phyloP scores from a whole-genome alignment of 2,329 filamentous ascomycete species.

The Fusarium sp. region DNA sequence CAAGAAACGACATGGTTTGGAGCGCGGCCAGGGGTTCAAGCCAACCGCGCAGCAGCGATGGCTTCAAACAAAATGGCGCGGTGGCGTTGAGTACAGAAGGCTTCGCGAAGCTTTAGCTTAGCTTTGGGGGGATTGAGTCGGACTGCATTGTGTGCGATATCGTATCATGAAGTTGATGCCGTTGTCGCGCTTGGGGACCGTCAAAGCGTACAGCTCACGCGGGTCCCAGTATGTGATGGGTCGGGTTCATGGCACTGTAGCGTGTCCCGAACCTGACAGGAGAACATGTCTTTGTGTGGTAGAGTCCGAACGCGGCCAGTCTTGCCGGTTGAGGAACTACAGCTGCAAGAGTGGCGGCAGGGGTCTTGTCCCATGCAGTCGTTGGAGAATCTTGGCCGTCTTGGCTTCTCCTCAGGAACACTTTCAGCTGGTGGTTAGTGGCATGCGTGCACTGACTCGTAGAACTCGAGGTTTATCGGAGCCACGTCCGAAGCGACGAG shows the following conservation, averaged over 20 bases:
- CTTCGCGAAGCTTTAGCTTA: not conserved
- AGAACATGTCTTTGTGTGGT: not conserved
- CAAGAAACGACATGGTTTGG: constrained; percentile 12
- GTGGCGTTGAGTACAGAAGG: constrained; percentile 1
- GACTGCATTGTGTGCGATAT: not conserved
- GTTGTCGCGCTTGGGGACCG: not conserved
- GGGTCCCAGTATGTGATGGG: not conserved
- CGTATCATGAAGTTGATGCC: constrained; percentile 9
- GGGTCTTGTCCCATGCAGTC: constrained; percentile 6
- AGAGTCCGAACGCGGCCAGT: constrained; percentile 2
- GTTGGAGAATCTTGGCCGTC: not conserved
- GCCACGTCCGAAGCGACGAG: not conserved
- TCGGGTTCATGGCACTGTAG: not conserved
- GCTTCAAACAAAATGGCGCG: not conserved
- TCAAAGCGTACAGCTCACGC: not conserved
- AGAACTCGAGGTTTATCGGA: not conserved
- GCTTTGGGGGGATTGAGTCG: not conserved
- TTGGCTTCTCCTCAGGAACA: not conserved
- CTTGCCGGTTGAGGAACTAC: constrained; percentile 29
- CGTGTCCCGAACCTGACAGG: not conserved
- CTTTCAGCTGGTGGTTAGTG: not conserved
- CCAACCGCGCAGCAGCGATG: not conserved
- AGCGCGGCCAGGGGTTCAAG: not conserved
- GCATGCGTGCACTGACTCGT: constrained; percentile 8
- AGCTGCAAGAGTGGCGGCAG: constrained; percentile 21